phyloP scores from a whole-genome alignment of 306 rosid genomes.

The Cicer yamashitae region DNA sequence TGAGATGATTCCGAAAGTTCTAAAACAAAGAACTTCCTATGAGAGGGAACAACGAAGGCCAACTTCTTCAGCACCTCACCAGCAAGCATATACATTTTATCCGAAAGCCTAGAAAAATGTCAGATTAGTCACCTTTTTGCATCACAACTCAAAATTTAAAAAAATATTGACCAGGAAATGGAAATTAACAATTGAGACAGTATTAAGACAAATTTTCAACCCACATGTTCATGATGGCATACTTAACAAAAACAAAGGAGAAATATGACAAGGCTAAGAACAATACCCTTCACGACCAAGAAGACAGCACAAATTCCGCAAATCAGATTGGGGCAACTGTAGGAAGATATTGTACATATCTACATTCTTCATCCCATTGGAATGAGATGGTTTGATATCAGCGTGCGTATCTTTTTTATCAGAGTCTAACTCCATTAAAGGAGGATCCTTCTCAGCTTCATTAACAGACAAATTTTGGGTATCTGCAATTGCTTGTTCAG shows the following conservation, averaged over 20 bases:
- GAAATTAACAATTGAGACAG: slow-evolving; percentile 3
- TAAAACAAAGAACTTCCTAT: slow-evolving; percentile 72
- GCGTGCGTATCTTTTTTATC: slow-evolving; percentile 60
- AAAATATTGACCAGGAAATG: slow-evolving; percentile 3
- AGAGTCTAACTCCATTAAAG: slow-evolving; percentile 65
- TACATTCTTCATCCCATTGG: slow-evolving; percentile 62
- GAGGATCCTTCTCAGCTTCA: slow-evolving; percentile 68
- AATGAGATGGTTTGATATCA: slow-evolving; percentile 58
- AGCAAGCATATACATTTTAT: slow-evolving; percentile 84
- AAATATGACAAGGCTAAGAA: slow-evolving; percentile 34
- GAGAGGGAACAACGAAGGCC: slow-evolving; percentile 76
- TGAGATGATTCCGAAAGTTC: slow-evolving; percentile 82
- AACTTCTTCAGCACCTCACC: slow-evolving; percentile 91
- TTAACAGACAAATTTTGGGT: slow-evolving; percentile 51
- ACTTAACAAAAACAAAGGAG: slow-evolving; percentile 34
- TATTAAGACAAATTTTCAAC: not conserved
- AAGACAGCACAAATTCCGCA: slow-evolving; percentile 81
- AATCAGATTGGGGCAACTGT: slow-evolving; percentile 81
- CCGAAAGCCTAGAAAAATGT: slow-evolving; percentile 79
- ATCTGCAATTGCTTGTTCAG: slow-evolving; percentile 59
- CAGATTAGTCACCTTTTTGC: slow-evolving; percentile 48
- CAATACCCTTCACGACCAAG: slow-evolving; percentile 96
- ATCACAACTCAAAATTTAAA: slow-evolving; percentile 36
- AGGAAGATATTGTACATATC: slow-evolving; percentile 64
- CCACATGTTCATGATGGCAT: slow-evolving; percentile 12